phyloP scores from a whole-genome alignment of 495 filamentous ascomycete species.

The Penicillium daleae region DNA sequence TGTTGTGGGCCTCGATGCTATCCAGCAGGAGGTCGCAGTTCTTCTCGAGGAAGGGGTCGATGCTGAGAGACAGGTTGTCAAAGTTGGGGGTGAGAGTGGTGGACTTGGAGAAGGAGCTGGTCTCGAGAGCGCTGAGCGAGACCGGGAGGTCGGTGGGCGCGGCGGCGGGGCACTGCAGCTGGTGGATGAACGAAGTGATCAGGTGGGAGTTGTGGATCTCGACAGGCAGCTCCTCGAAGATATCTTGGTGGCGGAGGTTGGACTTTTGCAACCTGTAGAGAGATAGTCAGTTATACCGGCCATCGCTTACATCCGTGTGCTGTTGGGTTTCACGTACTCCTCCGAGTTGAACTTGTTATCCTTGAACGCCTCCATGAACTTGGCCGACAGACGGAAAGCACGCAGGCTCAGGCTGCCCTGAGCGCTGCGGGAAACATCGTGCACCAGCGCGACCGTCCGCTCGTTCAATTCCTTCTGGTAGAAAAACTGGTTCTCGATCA shows the following conservation, averaged over 20 bases:
- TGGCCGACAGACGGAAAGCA: constrained; percentile 84
- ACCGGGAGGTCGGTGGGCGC: constrained; percentile 70
- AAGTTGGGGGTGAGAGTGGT: constrained; percentile 81
- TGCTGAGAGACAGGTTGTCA: constrained; percentile 85
- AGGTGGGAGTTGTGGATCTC: constrained; percentile 96
- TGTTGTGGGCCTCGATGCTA: constrained; percentile 95
- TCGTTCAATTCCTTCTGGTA: constrained; percentile 95
- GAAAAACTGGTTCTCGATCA: constrained; percentile 97
- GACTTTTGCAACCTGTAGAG: constrained; percentile 79
- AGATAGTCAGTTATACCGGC: constrained; percentile 23
- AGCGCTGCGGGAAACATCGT: constrained; percentile 91
- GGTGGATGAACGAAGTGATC: constrained; percentile 91
- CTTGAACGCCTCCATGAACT: constrained; percentile 91
- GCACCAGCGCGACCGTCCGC: constrained; percentile 88
- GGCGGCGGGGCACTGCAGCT: constrained; percentile 66
- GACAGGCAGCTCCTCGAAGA: constrained; percentile 89
- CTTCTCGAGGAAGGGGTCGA: constrained; percentile 99
- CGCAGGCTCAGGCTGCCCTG: constrained; percentile 88
- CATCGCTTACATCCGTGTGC: constrained; percentile 5
- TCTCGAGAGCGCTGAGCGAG: constrained; percentile 73
- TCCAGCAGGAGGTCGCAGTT: constrained; percentile 95
- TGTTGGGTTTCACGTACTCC: constrained; percentile 60
- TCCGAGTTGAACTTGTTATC: constrained; percentile 97
- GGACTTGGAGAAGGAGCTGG: constrained; percentile 48
- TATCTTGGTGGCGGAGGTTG: constrained; percentile 90